Conservation (phyloP, 2,329 filamentous ascomycete genomes). For the Cladosporium sp. region DNA sequence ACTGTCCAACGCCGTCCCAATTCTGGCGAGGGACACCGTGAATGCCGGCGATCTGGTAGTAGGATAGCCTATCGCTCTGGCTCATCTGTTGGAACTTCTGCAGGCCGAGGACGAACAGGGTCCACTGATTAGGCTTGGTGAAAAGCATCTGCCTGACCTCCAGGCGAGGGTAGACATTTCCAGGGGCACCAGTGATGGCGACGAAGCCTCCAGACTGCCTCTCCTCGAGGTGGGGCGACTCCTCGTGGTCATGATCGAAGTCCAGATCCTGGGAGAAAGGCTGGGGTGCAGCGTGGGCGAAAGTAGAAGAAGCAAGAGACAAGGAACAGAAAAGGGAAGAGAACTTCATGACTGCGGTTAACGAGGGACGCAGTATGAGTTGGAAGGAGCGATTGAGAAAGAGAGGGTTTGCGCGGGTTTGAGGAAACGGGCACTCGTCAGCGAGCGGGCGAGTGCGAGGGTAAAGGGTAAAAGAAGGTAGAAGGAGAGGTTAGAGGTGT, state of each 20-base stretch:
- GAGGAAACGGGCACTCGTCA: slow-evolving; percentile 17
- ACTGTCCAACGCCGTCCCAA: slow-evolving; percentile 33
- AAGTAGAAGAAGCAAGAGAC: slow-evolving; percentile 15
- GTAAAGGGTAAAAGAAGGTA: slow-evolving; percentile 17
- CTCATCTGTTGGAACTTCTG: slow-evolving; percentile 25
- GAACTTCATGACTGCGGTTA: slow-evolving; percentile 23
- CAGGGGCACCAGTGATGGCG: slow-evolving; percentile 23
- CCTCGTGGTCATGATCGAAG: not conserved
- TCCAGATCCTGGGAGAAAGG: slow-evolving; percentile 5
- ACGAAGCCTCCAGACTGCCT: slow-evolving; percentile 18
- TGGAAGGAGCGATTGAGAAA: slow-evolving; percentile 8
- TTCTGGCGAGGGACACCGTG: slow-evolving; percentile 35
- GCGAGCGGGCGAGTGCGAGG: slow-evolving; percentile 3
- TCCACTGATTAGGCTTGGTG: slow-evolving; percentile 27
- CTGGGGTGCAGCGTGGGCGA: slow-evolving; percentile 15
- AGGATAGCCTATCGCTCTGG: slow-evolving; percentile 25
- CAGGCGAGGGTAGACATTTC: slow-evolving; percentile 26
- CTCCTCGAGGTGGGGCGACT: slow-evolving; percentile 12
- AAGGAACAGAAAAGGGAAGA: slow-evolving; percentile 20
- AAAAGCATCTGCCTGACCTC: slow-evolving; percentile 29
- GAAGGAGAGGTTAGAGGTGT: slow-evolving; percentile 8
- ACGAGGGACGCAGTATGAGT: slow-evolving; percentile 14
- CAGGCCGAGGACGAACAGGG: slow-evolving; percentile 29
- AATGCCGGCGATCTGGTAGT: slow-evolving; percentile 32
- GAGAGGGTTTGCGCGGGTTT: slow-evolving; percentile 8